Evolutionary conservation across 306 rosid genomes (phyloP).

Genomic region (Hippophae rhamnoides): DNA sequence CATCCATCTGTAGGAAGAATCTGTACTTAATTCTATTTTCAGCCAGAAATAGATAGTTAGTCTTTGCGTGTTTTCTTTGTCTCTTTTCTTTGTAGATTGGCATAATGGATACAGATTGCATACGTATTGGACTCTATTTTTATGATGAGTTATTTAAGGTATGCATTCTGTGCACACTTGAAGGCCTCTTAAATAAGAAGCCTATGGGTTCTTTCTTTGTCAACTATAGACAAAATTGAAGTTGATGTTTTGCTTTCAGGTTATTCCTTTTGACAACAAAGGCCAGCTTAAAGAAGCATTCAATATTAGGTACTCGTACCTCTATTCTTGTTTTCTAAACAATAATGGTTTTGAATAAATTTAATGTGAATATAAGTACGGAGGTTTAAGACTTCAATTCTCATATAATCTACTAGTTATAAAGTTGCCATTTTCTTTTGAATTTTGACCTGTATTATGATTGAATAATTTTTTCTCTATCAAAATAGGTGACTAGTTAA

Average conservation of each 20-base stretch:
- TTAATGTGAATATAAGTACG: neutral
- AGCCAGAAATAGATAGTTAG: conserved; percentile 8
- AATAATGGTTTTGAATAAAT: conserved; percentile 7
- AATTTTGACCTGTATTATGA: too few relatives aligned
- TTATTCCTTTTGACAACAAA: conserved; percentile 89
- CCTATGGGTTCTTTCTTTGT: neutral
- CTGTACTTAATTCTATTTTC: conserved; percentile 8
- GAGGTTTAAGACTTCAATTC: too few relatives aligned
- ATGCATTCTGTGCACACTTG: conserved; percentile 7
- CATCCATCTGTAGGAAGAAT: neutral
- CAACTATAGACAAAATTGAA: conserved; percentile 6
- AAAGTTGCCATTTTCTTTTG: too few relatives aligned
- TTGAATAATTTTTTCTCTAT: too few relatives aligned
- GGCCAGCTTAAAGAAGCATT: conserved; percentile 99
- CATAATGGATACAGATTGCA: conserved; percentile 92
- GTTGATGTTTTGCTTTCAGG: conserved; percentile 39
- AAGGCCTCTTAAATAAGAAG: neutral
- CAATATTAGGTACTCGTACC: conserved; percentile 61
- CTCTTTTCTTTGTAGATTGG: conserved; percentile 74
- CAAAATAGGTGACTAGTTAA: too few relatives aligned
- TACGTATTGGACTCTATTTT: conserved; percentile 91
- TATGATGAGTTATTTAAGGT: conserved; percentile 96
- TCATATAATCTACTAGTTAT: too few relatives aligned
- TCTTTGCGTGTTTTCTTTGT: neutral
- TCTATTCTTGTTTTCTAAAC: conserved; percentile 7